Conservation (phyloP, 139 green algal genomes). For the Pedinophyceae sp. region DNA sequence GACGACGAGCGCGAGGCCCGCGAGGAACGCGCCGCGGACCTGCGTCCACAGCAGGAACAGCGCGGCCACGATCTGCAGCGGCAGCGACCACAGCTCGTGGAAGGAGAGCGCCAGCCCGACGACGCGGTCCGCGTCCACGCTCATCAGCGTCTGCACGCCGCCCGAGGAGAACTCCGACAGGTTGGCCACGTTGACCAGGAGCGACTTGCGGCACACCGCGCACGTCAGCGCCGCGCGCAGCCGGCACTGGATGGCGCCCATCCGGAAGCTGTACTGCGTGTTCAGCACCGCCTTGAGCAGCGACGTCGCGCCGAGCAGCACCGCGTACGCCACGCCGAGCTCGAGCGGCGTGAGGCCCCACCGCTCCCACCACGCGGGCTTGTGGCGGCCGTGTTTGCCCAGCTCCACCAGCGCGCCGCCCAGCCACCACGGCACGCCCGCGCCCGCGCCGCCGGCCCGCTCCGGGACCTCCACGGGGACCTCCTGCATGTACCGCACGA, state of each 20-base stretch:
- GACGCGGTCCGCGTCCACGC: conserved; percentile 50
- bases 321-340: conserved; percentile 20
- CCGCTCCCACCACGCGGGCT: neutral
- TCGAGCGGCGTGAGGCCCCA: conserved; percentile 1
- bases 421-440: neutral
- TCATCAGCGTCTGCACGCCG: conserved; percentile 37
- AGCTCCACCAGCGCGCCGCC: neutral
- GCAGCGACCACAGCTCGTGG: conserved; percentile 70
- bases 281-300: conserved; percentile 28
- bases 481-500: conserved; percentile 38
- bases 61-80: conserved; percentile 54
- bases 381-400: neutral
- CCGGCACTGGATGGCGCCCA: conserved; percentile 25
- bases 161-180: conserved; percentile 4
- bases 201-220: conserved; percentile 37
- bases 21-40: conserved; percentile 48
- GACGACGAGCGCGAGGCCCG: conserved; percentile 51
- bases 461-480: neutral
- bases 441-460: neutral
- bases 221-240: conserved; percentile 40
- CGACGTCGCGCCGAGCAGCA: conserved; percentile 1
- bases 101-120: conserved; percentile 48
- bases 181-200: conserved; percentile 29
- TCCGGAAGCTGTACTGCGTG: conserved; percentile 49
- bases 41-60: conserved; percentile 74